Percentiles rank a stretch among this genome's conserved stretches.
These are phyloP conservation scores for Oryza punctata DNA, from an alignment of 176 grass and related monocot genomes.

Conservation along the genomic window DNA sequence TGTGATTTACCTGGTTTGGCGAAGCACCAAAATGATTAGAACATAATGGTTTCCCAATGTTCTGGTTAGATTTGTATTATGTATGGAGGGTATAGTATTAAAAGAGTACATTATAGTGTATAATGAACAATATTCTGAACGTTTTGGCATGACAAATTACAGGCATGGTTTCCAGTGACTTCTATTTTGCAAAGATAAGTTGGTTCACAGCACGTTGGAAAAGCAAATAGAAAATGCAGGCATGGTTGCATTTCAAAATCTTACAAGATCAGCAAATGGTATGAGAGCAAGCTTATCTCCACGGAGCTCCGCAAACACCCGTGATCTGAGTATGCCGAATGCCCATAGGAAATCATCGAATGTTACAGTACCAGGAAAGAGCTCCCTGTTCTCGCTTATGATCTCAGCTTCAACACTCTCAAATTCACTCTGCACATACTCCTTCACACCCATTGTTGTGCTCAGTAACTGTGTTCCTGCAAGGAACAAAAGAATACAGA, in stretches of 20 bases:
- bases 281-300: slow-evolving; percentile 93
- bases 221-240: background rate
- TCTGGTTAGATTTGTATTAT: slow-evolving; percentile 1
- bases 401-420: slow-evolving; percentile 64
- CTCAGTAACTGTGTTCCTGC: slow-evolving; percentile 88
- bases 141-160: slow-evolving; percentile 7
- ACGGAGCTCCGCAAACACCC: slow-evolving; percentile 73
- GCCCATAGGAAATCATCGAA: slow-evolving; percentile 90
- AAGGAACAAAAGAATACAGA: background rate
- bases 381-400: slow-evolving; percentile 63
- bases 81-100: background rate
- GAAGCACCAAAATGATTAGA: slow-evolving; percentile 35
- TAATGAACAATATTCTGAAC: slow-evolving; percentile 7
- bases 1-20: slow-evolving; percentile 79
- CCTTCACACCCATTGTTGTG: slow-evolving; percentile 84
- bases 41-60: slow-evolving; percentile 9
- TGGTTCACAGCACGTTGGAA: background rate
- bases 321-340: slow-evolving; percentile 88
- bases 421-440: slow-evolving; percentile 84
- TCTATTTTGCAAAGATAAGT: slow-evolving; percentile 10
- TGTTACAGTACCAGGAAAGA: slow-evolving; percentile 67
- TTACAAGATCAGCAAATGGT: slow-evolving; percentile 92
- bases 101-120: background rate
- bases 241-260: slow-evolving; percentile 12
- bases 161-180: background rate